Evolutionary conservation across 306 rosid genomes (phyloP).

Genomic region (Echinosophora koreensis): DNA sequence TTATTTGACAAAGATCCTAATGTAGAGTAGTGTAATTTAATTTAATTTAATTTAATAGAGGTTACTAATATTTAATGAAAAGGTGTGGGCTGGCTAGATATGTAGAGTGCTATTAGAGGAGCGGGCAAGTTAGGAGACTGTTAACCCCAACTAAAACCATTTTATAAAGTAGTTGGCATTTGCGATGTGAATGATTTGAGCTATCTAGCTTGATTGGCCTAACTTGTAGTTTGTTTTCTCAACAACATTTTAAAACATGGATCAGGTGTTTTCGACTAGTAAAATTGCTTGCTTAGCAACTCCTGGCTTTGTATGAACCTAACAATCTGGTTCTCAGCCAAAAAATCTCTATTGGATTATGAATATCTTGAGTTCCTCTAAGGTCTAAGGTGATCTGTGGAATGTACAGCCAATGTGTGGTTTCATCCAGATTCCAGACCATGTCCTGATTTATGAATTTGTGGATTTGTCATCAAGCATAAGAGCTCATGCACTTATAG

Average conservation of each 20-base stretch:
- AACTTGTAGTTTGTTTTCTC: neutral
- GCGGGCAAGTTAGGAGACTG: neutral
- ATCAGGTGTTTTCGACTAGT: neutral
- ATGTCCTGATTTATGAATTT: neutral
- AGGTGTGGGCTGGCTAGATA: constrained; percentile 22
- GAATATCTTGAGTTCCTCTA: constrained; percentile 18
- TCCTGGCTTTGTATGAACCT: neutral
- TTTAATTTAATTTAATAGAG: constrained; percentile 5
- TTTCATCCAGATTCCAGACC: constrained; percentile 11
- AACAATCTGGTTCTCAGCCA: neutral
- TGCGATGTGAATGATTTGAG: neutral
- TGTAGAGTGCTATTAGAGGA: constrained; percentile 14
- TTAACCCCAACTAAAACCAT: neutral
- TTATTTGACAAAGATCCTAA: constrained; percentile 32
- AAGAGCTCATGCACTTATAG: constrained; percentile 18
- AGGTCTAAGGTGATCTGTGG: constrained; percentile 4
- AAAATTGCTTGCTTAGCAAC: constrained; percentile 4
- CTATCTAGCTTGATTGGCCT: neutral
- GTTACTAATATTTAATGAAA: neutral
- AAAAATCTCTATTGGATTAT: neutral
- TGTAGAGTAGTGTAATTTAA: constrained; percentile 3
- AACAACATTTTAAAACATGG: neutral
- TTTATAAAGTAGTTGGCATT: neutral
- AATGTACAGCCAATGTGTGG: constrained; percentile 11
- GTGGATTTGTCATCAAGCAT: constrained; percentile 8